Evolutionary conservation across 2,329 filamentous ascomycete species (phyloP).

Genomic region (Aspergillus awamori): DNA sequence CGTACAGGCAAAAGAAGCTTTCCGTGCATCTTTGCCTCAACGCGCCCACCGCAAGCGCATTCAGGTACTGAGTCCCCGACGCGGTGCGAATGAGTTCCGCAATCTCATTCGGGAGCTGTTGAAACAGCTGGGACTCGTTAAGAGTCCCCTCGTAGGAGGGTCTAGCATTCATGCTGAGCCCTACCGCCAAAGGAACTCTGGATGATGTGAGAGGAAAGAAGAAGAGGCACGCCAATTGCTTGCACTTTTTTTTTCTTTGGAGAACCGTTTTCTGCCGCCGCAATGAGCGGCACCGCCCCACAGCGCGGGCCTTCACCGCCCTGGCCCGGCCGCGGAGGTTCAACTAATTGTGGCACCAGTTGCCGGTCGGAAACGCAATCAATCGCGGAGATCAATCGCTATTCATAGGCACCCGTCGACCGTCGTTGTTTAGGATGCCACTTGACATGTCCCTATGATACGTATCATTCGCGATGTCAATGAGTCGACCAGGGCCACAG

Average conservation of each 20-base stretch:
- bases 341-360: conserved; percentile 15
- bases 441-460: conserved; percentile 14
- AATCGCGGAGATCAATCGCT: conserved; percentile 1
- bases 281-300: conserved; percentile 32
- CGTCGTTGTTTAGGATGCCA: conserved; percentile 18
- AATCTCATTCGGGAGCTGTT: conserved; percentile 70
- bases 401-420: conserved; percentile 14
- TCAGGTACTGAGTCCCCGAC: conserved; percentile 67
- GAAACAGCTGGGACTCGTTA: conserved; percentile 53
- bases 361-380: conserved; percentile 11
- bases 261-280: conserved; percentile 28
- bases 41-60: conserved; percentile 69
- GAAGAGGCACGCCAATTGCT: conserved; percentile 15
- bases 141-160: conserved; percentile 55
- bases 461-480: conserved; percentile 31
- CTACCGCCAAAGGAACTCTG: conserved; percentile 39
- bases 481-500: conserved; percentile 27
- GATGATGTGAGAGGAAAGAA: conserved; percentile 30
- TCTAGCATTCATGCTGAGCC: conserved; percentile 42
- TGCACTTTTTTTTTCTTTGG: conserved; percentile 38
- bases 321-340: conserved; percentile 28
- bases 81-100: conserved; percentile 66
- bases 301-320: conserved; percentile 32
- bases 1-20: conserved; percentile 72
- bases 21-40: conserved; percentile 72